phyloP scores from a whole-genome alignment of 768 basidiomycete species.

The Baorangia bicolor region DNA sequence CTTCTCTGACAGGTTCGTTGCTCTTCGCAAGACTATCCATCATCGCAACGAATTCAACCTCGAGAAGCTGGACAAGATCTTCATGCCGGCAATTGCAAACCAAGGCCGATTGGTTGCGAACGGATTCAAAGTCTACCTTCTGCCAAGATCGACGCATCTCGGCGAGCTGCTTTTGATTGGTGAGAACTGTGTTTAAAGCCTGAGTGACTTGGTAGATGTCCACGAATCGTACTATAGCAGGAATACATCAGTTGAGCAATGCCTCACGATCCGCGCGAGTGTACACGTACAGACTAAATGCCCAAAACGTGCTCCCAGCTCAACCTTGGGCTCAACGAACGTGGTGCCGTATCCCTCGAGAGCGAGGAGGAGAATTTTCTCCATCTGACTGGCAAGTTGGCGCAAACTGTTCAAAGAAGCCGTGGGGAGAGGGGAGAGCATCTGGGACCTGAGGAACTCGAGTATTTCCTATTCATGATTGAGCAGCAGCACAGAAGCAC shows the following conservation, averaged over 20 bases:
- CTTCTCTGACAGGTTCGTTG: slow-evolving; percentile 77
- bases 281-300: slow-evolving; percentile 77
- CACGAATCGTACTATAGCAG: slow-evolving; percentile 72
- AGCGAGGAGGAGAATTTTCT: slow-evolving; percentile 80
- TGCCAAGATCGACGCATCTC: slow-evolving; percentile 90
- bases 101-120: slow-evolving; percentile 88
- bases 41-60: slow-evolving; percentile 79
- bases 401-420: slow-evolving; percentile 68
- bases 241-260: slow-evolving; percentile 8
- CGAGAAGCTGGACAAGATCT: slow-evolving; percentile 79
- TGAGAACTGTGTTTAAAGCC: slow-evolving; percentile 83
- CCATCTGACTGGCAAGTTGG: slow-evolving; percentile 87
- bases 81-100: slow-evolving; percentile 93
- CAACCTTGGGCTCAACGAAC: slow-evolving; percentile 90
- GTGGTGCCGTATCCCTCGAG: slow-evolving; percentile 83
- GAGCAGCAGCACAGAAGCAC: slow-evolving; percentile 11
- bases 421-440: slow-evolving; percentile 74
- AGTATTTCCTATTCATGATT: slow-evolving; percentile 68
- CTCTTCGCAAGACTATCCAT: slow-evolving; percentile 71
- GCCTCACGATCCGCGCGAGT: background rate
- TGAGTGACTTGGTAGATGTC: slow-evolving; percentile 93
- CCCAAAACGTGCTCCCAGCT: slow-evolving; percentile 86
- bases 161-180: slow-evolving; percentile 77
- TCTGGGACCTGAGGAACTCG: slow-evolving; percentile 79
- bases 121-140: slow-evolving; percentile 87